Evolutionary conservation across 1,139 yeast genomes (phyloP).

Genomic region (Wickerhamomyces sp.): DNA sequence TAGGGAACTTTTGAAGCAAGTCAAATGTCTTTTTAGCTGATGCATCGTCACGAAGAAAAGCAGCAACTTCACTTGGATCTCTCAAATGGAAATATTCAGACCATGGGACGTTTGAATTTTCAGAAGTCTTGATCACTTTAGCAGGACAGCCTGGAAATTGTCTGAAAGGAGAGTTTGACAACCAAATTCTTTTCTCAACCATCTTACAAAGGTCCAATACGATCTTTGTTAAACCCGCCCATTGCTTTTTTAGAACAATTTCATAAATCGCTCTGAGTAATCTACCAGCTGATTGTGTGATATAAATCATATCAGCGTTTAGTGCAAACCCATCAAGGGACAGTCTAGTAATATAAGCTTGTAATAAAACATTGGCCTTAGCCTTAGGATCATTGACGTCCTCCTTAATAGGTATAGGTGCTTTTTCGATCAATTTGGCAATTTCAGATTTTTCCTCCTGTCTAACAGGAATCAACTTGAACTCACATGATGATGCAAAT

Average conservation of each 20-base stretch:
- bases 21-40: slow-evolving; percentile 61
- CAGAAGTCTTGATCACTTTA: slow-evolving; percentile 70
- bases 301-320: slow-evolving; percentile 88
- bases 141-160: slow-evolving; percentile 69
- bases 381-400: slow-evolving; percentile 66
- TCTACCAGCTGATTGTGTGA: slow-evolving; percentile 92
- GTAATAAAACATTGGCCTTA: slow-evolving; percentile 75
- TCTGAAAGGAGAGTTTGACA: slow-evolving; percentile 78
- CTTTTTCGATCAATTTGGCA: slow-evolving; percentile 59
- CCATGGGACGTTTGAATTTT: slow-evolving; percentile 84
- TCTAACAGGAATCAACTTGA: slow-evolving; percentile 76
- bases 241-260: slow-evolving; percentile 62
- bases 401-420: slow-evolving; percentile 86
- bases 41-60: slow-evolving; percentile 70
- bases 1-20: slow-evolving; percentile 69
- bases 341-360: slow-evolving; percentile 76
- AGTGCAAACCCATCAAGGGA: slow-evolving; percentile 84
- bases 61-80: slow-evolving; percentile 73
- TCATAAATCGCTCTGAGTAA: slow-evolving; percentile 82
- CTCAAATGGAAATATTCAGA: slow-evolving; percentile 60
- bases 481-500: slow-evolving; percentile 82
- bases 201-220: slow-evolving; percentile 69
- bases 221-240: slow-evolving; percentile 62
- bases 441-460: slow-evolving; percentile 85
- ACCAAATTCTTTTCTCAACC: slow-evolving; percentile 82